Evolutionary conservation across 2,329 filamentous ascomycete species (phyloP).

Genomic region (Botrytis hyacinthi): DNA sequence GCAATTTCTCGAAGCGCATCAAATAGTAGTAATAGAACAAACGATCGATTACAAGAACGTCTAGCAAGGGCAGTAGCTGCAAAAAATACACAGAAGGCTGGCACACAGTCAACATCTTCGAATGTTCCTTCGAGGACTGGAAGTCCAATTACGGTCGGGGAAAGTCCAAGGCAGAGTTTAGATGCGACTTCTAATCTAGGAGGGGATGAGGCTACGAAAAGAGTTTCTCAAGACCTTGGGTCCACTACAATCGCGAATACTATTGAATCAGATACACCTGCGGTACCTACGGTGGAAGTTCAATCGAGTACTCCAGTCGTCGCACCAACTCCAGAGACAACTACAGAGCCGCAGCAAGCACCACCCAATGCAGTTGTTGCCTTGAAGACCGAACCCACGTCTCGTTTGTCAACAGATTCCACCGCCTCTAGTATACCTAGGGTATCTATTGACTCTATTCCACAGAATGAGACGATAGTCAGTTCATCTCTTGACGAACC

Average conservation of each 20-base stretch:
- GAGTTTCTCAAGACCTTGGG: constrained; percentile 13
- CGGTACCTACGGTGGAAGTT: constrained; percentile 27
- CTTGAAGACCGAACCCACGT: constrained; percentile 28
- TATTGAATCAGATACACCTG: constrained; percentile 20
- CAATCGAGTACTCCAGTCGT: constrained; percentile 22
- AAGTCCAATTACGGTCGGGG: constrained; percentile 49
- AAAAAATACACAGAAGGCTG: constrained; percentile 52
- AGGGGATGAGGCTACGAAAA: constrained; percentile 9
- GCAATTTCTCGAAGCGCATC: constrained; percentile 62
- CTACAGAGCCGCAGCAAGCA: constrained; percentile 14
- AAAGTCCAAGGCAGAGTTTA: constrained; percentile 45
- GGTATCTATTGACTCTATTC: constrained; percentile 32
- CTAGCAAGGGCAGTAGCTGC: constrained; percentile 83
- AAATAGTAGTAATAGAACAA: constrained; percentile 58
- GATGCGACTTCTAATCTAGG: constrained; percentile 40
- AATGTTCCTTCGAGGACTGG: constrained; percentile 49
- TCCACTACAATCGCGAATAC: not conserved
- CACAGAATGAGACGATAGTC: constrained; percentile 25
- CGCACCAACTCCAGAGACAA: not conserved
- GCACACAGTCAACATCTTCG: constrained; percentile 50
- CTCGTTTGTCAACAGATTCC: constrained; percentile 36
- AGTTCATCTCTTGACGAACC: constrained; percentile 37
- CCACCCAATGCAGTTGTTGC: constrained; percentile 22
- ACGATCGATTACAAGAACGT: constrained; percentile 84
- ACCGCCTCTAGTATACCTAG: constrained; percentile 31